Evolutionary conservation across 805 yeast genomes (phyloP).

Genomic region (Starmerella scarabaei): DNA sequence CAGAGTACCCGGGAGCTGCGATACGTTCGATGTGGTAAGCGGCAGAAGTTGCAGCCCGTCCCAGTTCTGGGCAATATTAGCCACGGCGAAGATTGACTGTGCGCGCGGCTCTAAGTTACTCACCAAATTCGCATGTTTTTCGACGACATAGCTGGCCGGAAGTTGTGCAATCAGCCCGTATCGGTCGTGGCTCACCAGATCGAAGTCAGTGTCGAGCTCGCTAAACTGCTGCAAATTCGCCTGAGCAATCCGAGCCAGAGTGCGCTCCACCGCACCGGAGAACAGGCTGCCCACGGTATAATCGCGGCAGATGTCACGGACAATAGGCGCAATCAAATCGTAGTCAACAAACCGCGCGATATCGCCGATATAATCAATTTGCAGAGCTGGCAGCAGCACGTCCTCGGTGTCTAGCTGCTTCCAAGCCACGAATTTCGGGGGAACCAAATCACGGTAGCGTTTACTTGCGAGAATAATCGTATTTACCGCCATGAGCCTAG

Average conservation of each 20-base stretch:
- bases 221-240: constrained; percentile 7
- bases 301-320: background rate
- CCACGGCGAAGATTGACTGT: constrained; percentile 11
- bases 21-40: constrained; percentile 5
- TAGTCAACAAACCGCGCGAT: background rate
- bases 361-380: constrained; percentile 11
- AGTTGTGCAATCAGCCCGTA: constrained; percentile 15
- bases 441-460: background rate
- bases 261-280: constrained; percentile 8
- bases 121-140: constrained; percentile 10
- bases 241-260: constrained; percentile 7
- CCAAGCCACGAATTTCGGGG: constrained; percentile 4
- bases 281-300: background rate
- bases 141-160: constrained; percentile 15
- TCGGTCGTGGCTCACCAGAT: constrained; percentile 5
- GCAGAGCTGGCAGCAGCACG: constrained; percentile 8
- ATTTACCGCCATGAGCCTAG: constrained; percentile 20
- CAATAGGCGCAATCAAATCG: constrained; percentile 4
- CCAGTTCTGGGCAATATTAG: constrained; percentile 12
- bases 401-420: constrained; percentile 6
- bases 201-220: constrained; percentile 13
- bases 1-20: constrained; percentile 6
- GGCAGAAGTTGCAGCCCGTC: constrained; percentile 10
- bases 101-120: constrained; percentile 8
- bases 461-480: constrained; percentile 4